These are phyloP conservation scores for Fusarium sp. DNA, from an alignment of 2,329 filamentous ascomycete species.

Conservation along the genomic window DNA sequence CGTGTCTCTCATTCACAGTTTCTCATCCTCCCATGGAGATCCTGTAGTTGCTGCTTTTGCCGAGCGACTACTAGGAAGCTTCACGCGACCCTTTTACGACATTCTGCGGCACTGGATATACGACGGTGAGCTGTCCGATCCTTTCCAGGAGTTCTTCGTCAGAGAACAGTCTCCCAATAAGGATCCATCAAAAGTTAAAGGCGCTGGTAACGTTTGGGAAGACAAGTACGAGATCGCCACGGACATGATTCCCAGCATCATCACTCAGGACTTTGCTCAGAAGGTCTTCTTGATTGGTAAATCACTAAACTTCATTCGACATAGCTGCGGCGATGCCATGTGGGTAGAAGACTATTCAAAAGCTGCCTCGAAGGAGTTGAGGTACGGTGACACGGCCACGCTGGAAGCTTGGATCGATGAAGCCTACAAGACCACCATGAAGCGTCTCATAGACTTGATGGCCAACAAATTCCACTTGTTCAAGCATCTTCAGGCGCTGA, in stretches of 20 bases:
- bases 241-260: conserved; percentile 92
- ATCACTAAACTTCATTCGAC: conserved; percentile 96
- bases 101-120: conserved; percentile 98
- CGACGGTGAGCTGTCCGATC: conserved; percentile 96
- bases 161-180: conserved; percentile 77
- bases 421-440: conserved; percentile 98
- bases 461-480: conserved; percentile 95
- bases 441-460: conserved; percentile 93
- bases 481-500: conserved; percentile 90
- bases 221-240: conserved; percentile 93
- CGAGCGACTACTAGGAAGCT: conserved; percentile 86
- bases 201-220: conserved; percentile 94
- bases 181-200: conserved; percentile 68
- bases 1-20: conserved; percentile 92
- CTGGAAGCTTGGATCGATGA: conserved; percentile 95
- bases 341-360: conserved; percentile 99
- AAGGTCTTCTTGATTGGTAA: conserved; percentile 99
- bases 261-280: conserved; percentile 92
- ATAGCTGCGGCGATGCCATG: conserved; percentile 91
- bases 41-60: conserved; percentile 95
- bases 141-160: conserved; percentile 96
- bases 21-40: conserved; percentile 94
- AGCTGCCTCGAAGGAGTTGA: conserved; percentile 89
- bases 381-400: conserved; percentile 92
- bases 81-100: conserved; percentile 96